Conservation (phyloP, 2,329 filamentous ascomycete genomes). For the Ceratocystis huliohia region DNA sequence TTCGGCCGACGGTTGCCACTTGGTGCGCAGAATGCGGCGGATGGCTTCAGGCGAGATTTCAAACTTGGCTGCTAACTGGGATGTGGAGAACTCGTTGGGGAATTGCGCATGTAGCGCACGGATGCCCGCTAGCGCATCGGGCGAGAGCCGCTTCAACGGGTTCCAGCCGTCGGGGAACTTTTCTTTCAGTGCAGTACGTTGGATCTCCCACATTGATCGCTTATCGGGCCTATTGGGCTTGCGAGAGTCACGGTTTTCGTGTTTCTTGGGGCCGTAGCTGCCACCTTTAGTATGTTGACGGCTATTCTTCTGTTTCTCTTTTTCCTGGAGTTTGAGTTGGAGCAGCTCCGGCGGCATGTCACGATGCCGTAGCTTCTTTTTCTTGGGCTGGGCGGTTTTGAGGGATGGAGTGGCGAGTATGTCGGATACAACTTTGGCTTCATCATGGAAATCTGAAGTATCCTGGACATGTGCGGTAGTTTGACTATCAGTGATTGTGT, state of each 20-base stretch:
- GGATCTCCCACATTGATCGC: conserved; percentile 51
- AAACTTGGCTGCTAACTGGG: conserved; percentile 63
- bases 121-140: conserved; percentile 84
- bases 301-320: not conserved
- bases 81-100: conserved; percentile 63
- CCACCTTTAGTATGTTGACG: not conserved
- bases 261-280: not conserved
- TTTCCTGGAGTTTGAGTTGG: not conserved
- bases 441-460: not conserved
- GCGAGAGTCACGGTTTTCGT: not conserved
- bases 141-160: conserved; percentile 75
- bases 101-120: conserved; percentile 66
- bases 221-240: conserved; percentile 10
- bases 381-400: conserved; percentile 10
- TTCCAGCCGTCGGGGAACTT: conserved; percentile 78
- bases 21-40: conserved; percentile 69
- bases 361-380: conserved; percentile 14
- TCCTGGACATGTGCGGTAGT: not conserved
- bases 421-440: not conserved
- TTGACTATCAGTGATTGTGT: not conserved
- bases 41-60: conserved; percentile 79
- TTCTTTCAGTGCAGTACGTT: conserved; percentile 59
- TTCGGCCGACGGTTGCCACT: conserved; percentile 51
- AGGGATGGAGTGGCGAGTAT: conserved; percentile 10
- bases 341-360: not conserved